These are phyloP conservation scores for Myriosclerotinia duriaeana DNA, from an alignment of 2,329 filamentous ascomycete genomes.

Conservation along the genomic window DNA sequence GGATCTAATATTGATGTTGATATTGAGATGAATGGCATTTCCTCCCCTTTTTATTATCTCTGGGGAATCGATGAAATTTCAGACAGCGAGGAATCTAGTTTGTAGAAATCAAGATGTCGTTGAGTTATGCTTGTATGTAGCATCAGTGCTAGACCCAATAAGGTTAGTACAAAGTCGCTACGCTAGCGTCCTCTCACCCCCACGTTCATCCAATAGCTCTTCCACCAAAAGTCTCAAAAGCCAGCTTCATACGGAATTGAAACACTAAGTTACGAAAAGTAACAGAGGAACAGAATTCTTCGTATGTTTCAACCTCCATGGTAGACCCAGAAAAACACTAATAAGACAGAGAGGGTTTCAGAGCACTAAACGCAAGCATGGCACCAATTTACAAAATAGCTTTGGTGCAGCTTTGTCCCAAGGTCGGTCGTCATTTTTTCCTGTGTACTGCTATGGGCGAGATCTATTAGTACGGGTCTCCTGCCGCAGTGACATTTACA, in stretches of 20 bases:
- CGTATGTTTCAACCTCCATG: neutral
- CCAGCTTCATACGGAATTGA: neutral
- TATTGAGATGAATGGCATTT: no score
- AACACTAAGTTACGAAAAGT: neutral
- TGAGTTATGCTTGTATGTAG: neutral
- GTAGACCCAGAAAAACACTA: neutral
- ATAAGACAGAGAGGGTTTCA: neutral
- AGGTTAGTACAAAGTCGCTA: neutral
- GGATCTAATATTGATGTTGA: conserved; percentile 1
- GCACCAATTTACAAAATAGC: conserved; percentile 20
- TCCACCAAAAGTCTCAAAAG: neutral
- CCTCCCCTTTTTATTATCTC: neutral
- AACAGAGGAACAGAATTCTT: neutral
- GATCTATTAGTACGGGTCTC: neutral
- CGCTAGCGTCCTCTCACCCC: conserved; percentile 6
- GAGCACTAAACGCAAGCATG: neutral
- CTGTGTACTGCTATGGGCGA: neutral
- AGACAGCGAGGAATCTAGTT: neutral
- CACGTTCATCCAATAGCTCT: neutral
- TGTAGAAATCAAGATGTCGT: neutral
- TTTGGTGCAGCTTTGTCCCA: conserved; percentile 20
- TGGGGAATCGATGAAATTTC: neutral
- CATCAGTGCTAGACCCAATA: neutral
- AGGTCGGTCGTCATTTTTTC: conserved; percentile 11
- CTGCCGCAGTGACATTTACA: neutral